A percentile compares a stretch with the other conserved stretches of the same genome.
Evolutionary conservation across 306 rosid genomes (phyloP).

Genomic region (Notholithocarpus densiflorus): DNA sequence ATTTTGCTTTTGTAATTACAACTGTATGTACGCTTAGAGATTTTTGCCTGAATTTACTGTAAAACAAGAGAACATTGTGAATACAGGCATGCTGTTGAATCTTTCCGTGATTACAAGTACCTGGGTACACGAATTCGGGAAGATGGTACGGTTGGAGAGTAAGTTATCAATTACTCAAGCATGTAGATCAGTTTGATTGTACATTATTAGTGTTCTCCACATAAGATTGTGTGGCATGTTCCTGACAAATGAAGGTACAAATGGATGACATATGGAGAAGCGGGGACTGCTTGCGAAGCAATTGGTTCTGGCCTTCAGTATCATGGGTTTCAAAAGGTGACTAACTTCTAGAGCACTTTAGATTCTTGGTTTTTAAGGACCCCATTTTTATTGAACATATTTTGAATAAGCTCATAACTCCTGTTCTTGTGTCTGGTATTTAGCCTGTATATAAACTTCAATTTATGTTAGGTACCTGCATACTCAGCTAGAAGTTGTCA

Average conservation of each 20-base stretch:
- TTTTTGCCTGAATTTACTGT: background rate
- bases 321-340: slow-evolving; percentile 74
- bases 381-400: background rate
- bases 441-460: background rate
- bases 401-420: background rate
- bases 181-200: slow-evolving; percentile 21
- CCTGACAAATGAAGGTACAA: slow-evolving; percentile 60
- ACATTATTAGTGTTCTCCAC: background rate
- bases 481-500: background rate
- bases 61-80: background rate
- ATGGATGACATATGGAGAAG: slow-evolving; percentile 99
- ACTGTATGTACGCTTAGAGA: background rate
- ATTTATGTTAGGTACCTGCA: background rate
- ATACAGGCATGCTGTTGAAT: slow-evolving; percentile 71
- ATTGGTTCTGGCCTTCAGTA: slow-evolving; percentile 82
- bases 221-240: background rate
- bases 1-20: background rate
- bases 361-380: background rate
- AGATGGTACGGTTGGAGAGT: slow-evolving; percentile 99
- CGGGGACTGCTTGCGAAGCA: slow-evolving; percentile 75
- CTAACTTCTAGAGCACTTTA: background rate
- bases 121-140: slow-evolving; percentile 83
- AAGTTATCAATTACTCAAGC: background rate
- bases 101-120: slow-evolving; percentile 80
- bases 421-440: background rate